Conservation (phyloP, 2,329 filamentous ascomycete genomes). For the Epichloe glyceriae region DNA sequence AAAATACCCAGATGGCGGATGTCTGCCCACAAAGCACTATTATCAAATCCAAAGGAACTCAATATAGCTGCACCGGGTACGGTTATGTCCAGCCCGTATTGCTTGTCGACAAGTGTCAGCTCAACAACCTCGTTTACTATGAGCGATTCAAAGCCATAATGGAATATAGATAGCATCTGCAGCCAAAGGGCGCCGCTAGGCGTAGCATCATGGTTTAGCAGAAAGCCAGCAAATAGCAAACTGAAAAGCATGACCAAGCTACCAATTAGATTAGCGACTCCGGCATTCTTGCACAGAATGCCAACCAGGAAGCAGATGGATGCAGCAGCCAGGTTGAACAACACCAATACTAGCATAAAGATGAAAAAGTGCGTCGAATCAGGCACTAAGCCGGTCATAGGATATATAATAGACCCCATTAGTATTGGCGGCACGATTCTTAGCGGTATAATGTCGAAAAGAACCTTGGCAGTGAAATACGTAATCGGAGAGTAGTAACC, state of each 20-base stretch:
- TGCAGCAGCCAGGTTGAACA: conserved; percentile 92
- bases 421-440: conserved; percentile 87
- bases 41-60: conserved; percentile 89
- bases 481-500: conserved; percentile 91
- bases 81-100: conserved; percentile 92
- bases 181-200: conserved; percentile 78
- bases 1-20: conserved; percentile 72
- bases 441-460: conserved; percentile 96
- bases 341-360: conserved; percentile 80
- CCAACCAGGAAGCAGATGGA: conserved; percentile 93
- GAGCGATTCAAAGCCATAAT: conserved; percentile 90
- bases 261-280: conserved; percentile 86
- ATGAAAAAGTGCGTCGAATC: conserved; percentile 75
- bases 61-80: conserved; percentile 90
- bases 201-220: conserved; percentile 91
- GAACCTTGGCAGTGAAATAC: conserved; percentile 90
- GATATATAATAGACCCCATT: conserved; percentile 91
- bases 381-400: conserved; percentile 87
- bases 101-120: conserved; percentile 79
- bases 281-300: conserved; percentile 81
- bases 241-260: conserved; percentile 97
- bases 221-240: conserved; percentile 80
- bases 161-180: conserved; percentile 90
- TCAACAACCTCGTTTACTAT: conserved; percentile 96
- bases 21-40: conserved; percentile 73